Evolutionary conservation across 495 filamentous ascomycete genomes (phyloP).

Genomic region (Aspergillus baeticus): DNA sequence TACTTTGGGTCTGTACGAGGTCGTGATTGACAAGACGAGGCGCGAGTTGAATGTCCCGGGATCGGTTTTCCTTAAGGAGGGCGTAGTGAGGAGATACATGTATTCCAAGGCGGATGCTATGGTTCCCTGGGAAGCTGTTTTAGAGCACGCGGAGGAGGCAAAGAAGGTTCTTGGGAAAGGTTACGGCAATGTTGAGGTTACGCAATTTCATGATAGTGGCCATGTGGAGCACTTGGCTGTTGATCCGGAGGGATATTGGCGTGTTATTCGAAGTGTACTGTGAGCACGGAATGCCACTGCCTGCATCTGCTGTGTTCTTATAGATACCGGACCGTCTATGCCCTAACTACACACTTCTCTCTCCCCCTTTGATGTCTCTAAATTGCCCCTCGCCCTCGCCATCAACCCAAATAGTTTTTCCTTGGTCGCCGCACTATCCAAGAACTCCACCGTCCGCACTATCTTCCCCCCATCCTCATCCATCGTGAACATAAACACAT

Average conservation of each 20-base stretch:
- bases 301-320: too few species aligned
- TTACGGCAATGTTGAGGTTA: slow-evolving; percentile 52
- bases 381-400: neutral
- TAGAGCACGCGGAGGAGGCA: neutral
- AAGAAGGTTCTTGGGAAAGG: neutral
- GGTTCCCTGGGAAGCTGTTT: neutral
- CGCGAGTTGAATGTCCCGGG: neutral
- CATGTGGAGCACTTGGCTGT: slow-evolving; percentile 10
- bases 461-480: slow-evolving; percentile 33
- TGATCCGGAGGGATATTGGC: slow-evolving; percentile 36
- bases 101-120: neutral
- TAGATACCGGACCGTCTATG: too few species aligned
- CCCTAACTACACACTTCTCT: too few species aligned
- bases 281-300: too few species aligned
- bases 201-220: slow-evolving; percentile 26
- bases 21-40: neutral
- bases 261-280: too few species aligned
- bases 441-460: slow-evolving; percentile 31
- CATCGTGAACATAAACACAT: slow-evolving; percentile 43
- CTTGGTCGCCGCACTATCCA: slow-evolving; percentile 23
- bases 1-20: neutral
- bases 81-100: neutral
- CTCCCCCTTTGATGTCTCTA: too few species aligned
- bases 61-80: neutral
- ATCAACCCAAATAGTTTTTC: neutral